These are phyloP conservation scores for Quercus rubra DNA, from an alignment of 306 rosid species.

Conservation along the genomic window DNA sequence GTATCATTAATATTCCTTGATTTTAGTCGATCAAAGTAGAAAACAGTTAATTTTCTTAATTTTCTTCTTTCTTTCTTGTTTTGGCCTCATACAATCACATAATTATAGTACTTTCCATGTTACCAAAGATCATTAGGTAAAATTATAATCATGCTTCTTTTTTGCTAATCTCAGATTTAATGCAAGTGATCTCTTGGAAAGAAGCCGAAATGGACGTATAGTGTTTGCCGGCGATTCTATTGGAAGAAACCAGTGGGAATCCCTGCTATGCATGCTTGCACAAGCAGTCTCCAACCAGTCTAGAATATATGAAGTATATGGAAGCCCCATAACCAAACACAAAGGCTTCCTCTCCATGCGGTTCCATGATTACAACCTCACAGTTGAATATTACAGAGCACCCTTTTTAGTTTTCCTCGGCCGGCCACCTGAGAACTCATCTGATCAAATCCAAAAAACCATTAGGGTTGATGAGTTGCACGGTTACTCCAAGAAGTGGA, in stretches of 20 bases:
- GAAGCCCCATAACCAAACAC: conserved; percentile 78
- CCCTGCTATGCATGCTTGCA: conserved; percentile 74
- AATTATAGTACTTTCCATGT: background rate
- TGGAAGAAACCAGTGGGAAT: conserved; percentile 96
- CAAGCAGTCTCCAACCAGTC: conserved; percentile 59
- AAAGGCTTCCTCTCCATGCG: conserved; percentile 63
- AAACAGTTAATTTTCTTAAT: no score
- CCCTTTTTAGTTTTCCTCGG: conserved; percentile 64
- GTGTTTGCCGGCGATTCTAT: conserved; percentile 90
- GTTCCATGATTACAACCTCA: conserved; percentile 65
- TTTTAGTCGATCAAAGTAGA: no score
- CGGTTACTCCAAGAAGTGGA: conserved; percentile 63
- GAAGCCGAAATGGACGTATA: conserved; percentile 67
- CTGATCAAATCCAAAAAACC: conserved; percentile 28
- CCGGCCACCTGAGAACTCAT: conserved; percentile 52
- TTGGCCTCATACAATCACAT: background rate
- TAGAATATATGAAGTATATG: conserved; percentile 66
- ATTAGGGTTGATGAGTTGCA: conserved; percentile 62
- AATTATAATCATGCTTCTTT: background rate
- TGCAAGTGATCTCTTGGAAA: conserved; percentile 71
- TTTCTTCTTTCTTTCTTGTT: no score
- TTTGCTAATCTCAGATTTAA: conserved; percentile 51
- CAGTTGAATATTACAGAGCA: conserved; percentile 75
- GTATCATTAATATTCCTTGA: no score
- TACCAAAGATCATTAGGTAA: background rate